phyloP scores from a whole-genome alignment of 1,284 basidiomycete genomes.

The Crepidotus sp. region DNA sequence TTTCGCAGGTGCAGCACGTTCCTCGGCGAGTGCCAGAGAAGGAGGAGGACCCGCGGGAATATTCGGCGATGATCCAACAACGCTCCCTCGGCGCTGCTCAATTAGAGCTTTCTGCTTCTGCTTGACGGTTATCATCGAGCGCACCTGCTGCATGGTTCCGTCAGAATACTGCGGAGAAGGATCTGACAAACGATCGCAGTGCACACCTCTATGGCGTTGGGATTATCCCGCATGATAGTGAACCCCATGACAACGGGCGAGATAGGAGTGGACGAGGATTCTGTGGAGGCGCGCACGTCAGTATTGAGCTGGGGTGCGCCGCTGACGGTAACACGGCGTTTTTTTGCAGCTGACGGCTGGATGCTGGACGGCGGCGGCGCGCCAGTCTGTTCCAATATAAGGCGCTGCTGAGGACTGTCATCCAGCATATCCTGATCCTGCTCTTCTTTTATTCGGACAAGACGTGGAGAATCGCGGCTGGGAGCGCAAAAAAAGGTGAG shows the following conservation, averaged over 20 bases:
- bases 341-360: constrained; percentile 52
- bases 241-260: constrained; percentile 61
- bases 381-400: constrained; percentile 13
- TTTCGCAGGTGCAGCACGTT: constrained; percentile 9
- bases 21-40: constrained; percentile 1
- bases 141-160: constrained; percentile 29
- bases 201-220: constrained; percentile 26
- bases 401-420: constrained; percentile 25
- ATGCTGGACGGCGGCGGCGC: constrained; percentile 33
- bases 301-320: constrained; percentile 49
- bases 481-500: constrained; percentile 16
- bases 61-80: constrained; percentile 30
- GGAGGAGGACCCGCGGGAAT: constrained; percentile 5
- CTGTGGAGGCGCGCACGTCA: constrained; percentile 35
- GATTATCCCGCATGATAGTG: constrained; percentile 50
- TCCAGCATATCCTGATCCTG: constrained; percentile 42
- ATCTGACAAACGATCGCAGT: no score
- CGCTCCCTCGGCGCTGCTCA: constrained; percentile 57
- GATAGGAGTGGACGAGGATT: constrained; percentile 43
- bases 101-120: constrained; percentile 63
- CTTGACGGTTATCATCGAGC: constrained; percentile 53
- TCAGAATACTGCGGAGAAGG: no score
- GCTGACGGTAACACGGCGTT: constrained; percentile 60
- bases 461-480: constrained; percentile 37
- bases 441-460: constrained; percentile 53